Percentiles rank a stretch among this genome's conserved stretches.
Conservation (phyloP, 2,329 filamentous ascomycete genomes). For the Cladosporium austrohemisphaericum region DNA sequence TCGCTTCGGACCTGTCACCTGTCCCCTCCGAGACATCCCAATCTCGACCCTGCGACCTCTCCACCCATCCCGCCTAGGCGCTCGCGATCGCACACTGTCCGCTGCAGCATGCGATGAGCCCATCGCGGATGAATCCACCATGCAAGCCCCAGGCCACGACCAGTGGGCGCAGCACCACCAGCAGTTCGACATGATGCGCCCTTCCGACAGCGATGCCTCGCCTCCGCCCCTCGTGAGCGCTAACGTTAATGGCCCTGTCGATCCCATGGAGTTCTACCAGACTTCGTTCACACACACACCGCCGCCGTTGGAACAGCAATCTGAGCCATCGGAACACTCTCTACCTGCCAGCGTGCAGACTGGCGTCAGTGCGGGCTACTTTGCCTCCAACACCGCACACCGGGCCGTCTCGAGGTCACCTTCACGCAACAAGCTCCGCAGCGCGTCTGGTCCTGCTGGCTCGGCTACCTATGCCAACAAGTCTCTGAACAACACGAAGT, state of each 20-base stretch:
- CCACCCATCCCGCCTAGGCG: slow-evolving; percentile 8
- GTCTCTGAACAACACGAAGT: slow-evolving; percentile 24
- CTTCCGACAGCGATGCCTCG: slow-evolving; percentile 1
- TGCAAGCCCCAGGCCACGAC: slow-evolving; percentile 12
- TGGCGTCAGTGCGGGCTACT: slow-evolving; percentile 6
- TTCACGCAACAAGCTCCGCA: slow-evolving; percentile 15
- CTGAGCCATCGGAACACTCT: slow-evolving; percentile 5
- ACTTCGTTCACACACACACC: slow-evolving; percentile 15
- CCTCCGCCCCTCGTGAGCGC: slow-evolving; percentile 18
- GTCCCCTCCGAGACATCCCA: neutral
- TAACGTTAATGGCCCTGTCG: slow-evolving; percentile 19
- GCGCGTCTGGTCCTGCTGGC: slow-evolving; percentile 21
- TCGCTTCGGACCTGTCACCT: neutral
- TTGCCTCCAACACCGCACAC: slow-evolving; percentile 1
- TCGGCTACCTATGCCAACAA: slow-evolving; percentile 1
- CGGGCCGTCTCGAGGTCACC: slow-evolving; percentile 13
- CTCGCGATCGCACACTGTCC: slow-evolving; percentile 2
- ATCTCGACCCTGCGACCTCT: neutral
- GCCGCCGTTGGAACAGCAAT: slow-evolving; percentile 15
- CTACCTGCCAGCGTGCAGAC: slow-evolving; percentile 11
- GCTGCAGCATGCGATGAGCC: slow-evolving; percentile 14
- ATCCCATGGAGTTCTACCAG: slow-evolving; percentile 21
- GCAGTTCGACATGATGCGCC: slow-evolving; percentile 13
- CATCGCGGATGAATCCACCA: slow-evolving; percentile 7
- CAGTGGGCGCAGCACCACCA: slow-evolving; percentile 11